These are phyloP conservation scores for Poa pratensis DNA, from an alignment of 176 grass and related monocot genomes.

Conservation along the genomic window DNA sequence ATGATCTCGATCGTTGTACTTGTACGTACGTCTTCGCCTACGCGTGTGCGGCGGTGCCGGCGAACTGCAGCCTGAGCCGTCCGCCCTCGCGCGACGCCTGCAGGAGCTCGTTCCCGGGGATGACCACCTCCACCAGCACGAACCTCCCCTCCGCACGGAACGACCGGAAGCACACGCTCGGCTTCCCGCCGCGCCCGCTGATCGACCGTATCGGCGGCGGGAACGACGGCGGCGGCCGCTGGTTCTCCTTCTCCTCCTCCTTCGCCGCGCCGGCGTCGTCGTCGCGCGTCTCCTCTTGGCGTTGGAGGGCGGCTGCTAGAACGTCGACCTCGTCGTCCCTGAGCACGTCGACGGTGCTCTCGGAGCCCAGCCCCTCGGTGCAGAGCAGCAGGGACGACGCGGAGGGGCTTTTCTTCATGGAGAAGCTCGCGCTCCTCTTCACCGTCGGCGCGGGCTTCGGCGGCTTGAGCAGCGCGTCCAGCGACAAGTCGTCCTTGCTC, in stretches of 20 bases:
- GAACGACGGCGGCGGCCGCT: slow-evolving; percentile 33
- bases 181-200: slow-evolving; percentile 60
- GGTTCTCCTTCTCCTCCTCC: slow-evolving; percentile 15
- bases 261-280: neutral
- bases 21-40: neutral
- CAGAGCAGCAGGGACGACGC: slow-evolving; percentile 56
- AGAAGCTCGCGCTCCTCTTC: slow-evolving; percentile 63
- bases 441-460: slow-evolving; percentile 31
- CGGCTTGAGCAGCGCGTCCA: slow-evolving; percentile 52
- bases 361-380: slow-evolving; percentile 86
- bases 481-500: slow-evolving; percentile 58
- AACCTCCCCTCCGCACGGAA: slow-evolving; percentile 61
- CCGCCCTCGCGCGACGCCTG: slow-evolving; percentile 68
- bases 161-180: slow-evolving; percentile 64
- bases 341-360: slow-evolving; percentile 78
- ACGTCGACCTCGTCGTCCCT: slow-evolving; percentile 47
- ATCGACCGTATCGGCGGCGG: slow-evolving; percentile 80
- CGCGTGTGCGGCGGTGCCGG: slow-evolving; percentile 20
- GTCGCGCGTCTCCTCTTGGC: neutral
- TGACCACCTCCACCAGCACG: slow-evolving; percentile 70
- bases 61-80: slow-evolving; percentile 66
- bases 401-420: slow-evolving; percentile 44
- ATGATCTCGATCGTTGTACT: neutral
- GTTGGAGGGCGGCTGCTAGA: neutral
- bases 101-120: slow-evolving; percentile 69